phyloP scores from a whole-genome alignment of 2,329 filamentous ascomycete genomes.

The Botrytis fragariae region DNA sequence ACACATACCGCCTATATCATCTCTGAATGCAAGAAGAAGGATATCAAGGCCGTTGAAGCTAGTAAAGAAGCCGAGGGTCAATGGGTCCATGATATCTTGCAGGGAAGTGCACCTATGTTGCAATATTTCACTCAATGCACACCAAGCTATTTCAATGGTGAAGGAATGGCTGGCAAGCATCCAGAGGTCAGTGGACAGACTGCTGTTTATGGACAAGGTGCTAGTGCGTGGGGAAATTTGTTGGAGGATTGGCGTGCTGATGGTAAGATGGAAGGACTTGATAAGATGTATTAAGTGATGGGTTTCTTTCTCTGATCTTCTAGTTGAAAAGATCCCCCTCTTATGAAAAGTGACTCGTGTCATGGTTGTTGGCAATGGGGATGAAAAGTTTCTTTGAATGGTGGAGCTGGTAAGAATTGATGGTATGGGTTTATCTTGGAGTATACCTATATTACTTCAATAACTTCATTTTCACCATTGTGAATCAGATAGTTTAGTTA shows the following conservation, averaged over 20 bases:
- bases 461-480: not conserved
- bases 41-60: constrained; percentile 9
- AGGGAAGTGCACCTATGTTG: not conserved
- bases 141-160: constrained; percentile 17
- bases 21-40: not conserved
- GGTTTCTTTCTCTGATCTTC: not conserved
- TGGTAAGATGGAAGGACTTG: constrained; percentile 13
- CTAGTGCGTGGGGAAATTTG: constrained; percentile 16
- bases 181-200: not conserved
- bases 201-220: constrained; percentile 3
- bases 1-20: constrained; percentile 15
- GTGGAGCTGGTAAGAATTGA: not conserved
- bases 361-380: not conserved
- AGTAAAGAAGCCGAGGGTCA: not conserved
- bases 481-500: not conserved
- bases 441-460: not conserved
- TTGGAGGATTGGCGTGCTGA: constrained; percentile 11
- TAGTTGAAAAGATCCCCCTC: not conserved
- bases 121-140: constrained; percentile 6
- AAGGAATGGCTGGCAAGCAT: constrained; percentile 8
- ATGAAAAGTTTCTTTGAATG: not conserved
- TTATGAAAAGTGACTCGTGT: not conserved
- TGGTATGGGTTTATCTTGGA: not conserved
- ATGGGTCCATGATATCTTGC: constrained; percentile 9
- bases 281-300: not conserved